phyloP scores from a whole-genome alignment of 2,329 filamentous ascomycete species.

The Colletotrichum scovillei region DNA sequence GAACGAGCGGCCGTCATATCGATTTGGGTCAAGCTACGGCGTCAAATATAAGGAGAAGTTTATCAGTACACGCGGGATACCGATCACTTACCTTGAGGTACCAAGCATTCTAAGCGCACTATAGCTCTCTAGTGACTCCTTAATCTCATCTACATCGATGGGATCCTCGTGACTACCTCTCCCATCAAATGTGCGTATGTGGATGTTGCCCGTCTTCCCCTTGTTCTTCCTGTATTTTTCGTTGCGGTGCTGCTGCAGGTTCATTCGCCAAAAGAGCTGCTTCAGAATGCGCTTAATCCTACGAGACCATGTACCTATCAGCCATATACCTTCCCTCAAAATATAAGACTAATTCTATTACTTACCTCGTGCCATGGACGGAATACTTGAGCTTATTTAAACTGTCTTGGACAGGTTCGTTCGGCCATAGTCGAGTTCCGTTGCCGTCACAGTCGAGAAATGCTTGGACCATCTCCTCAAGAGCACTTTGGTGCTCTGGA shows the following conservation, averaged over 20 bases:
- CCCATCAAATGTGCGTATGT: background rate
- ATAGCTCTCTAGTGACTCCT: background rate
- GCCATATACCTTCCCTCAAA: background rate
- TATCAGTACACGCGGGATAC: too few species aligned
- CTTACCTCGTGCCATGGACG: background rate
- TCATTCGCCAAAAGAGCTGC: constrained; percentile 32
- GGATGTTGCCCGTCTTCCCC: background rate
- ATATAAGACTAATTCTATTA: background rate
- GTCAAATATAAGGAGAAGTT: too few species aligned
- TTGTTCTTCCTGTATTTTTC: constrained; percentile 13
- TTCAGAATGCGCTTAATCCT: constrained; percentile 19
- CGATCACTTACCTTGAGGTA: background rate
- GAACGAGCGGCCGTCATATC: too few species aligned
- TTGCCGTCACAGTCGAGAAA: constrained; percentile 19
- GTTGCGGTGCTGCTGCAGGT: constrained; percentile 22
- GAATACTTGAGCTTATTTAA: constrained; percentile 15
- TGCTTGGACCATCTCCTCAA: constrained; percentile 18
- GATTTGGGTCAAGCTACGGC: too few species aligned
- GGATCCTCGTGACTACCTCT: background rate
- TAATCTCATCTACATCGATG: background rate
- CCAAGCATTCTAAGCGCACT: background rate
- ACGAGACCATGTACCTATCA: background rate
- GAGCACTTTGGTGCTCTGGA: constrained; percentile 8
- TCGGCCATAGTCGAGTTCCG: constrained; percentile 23
- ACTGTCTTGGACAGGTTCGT: background rate